Evolutionary conservation across 371 early-diverging fungal genomes (phyloP), one percentile per base, ranked within the genome.

Genomic region (Ecytonucleospora hepatopenaei): DNA sequence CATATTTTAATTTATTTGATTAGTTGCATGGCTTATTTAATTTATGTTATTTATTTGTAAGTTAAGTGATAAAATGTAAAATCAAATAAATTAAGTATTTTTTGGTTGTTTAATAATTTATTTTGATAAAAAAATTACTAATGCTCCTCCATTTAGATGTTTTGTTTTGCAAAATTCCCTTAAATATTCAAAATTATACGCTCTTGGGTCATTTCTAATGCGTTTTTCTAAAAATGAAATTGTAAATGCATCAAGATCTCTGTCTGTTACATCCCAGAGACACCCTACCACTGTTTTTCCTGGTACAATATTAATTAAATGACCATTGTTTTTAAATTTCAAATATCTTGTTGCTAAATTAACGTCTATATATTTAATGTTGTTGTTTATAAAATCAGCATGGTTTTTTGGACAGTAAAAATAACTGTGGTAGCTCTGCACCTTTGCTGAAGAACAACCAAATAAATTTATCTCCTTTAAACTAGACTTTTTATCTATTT

Each of bases 251-350:
- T 97, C 98, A 48, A 96, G 86, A 75, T 97, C 97, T 72, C 85
- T 83, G 79, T 97, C 98, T 0, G 96, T 95, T 4, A 97, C 93
- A 80, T 97, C 97, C 95, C 95, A 97, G 17, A 97, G 81, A 69
- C 91, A 92, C 21, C 89, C 94, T 0, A 94, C 88, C 87, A 59
- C 82, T 87, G n/a, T 89, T 86, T 85, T 30, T 83, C 77, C 62
- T 35, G 54, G 62, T 15, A 70, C 27, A 68, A 66, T 46, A 30
- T 62, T 73, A 12, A 65, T 16, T 26, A 68, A 17, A 1, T 28
- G 23, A 1, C 74, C 71, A 56, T 71, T 66, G 32, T 54, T 54
- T 46, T 58, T 63, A 28, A 73, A 77, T 53, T 73, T 73, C 4
- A 51, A 4, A 4, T 8, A 21, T 56, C 21, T 31, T 5, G 24